Evolutionary conservation across 2,329 filamentous ascomycete species (phyloP).

Genomic region (Ophiosphaerella korrae): DNA sequence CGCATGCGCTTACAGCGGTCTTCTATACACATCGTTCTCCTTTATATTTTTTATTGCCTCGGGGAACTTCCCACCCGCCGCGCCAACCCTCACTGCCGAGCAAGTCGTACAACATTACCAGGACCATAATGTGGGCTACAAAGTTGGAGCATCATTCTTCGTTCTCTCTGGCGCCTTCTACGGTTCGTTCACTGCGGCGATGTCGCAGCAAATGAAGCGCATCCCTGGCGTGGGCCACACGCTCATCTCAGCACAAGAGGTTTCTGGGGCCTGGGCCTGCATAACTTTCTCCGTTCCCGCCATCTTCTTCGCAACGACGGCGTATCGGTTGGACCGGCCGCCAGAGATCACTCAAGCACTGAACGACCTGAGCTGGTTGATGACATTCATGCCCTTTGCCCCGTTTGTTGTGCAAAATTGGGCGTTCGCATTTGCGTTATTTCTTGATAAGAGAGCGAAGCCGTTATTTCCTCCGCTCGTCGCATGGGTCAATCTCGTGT

Average conservation of each 20-base stretch:
- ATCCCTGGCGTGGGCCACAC: conserved; percentile 18
- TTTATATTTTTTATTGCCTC: conserved; percentile 19
- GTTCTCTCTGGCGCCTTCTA: conserved; percentile 26
- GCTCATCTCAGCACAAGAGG: conserved; percentile 16
- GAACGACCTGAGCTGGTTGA: conserved; percentile 23
- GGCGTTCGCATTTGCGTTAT: conserved; percentile 9
- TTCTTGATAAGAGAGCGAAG: conserved; percentile 6
- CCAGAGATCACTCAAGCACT: conserved; percentile 26
- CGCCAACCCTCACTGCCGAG: conserved; percentile 5
- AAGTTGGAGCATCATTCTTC: conserved; percentile 13
- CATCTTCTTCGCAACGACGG: conserved; percentile 23
- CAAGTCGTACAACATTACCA: conserved; percentile 11
- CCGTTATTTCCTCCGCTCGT: conserved; percentile 7
- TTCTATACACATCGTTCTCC: conserved; percentile 13
- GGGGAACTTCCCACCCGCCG: conserved; percentile 14
- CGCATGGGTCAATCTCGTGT: conserved; percentile 11
- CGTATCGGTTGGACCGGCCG: conserved; percentile 22
- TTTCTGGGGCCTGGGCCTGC: conserved; percentile 16
- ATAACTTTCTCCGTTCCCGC: conserved; percentile 21
- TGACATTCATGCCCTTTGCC: conserved; percentile 16
- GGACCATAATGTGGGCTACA: conserved; percentile 10
- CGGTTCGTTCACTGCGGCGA: conserved; percentile 20
- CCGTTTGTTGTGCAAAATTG: conserved; percentile 15
- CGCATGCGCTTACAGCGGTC: conserved; percentile 11
- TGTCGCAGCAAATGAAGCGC: conserved; percentile 26